Evolutionary conservation across 345 rosid genomes (phyloP), one percentile per base, ranked within the genome.

Genomic region (Diplotaxis tenuifolia): DNA sequence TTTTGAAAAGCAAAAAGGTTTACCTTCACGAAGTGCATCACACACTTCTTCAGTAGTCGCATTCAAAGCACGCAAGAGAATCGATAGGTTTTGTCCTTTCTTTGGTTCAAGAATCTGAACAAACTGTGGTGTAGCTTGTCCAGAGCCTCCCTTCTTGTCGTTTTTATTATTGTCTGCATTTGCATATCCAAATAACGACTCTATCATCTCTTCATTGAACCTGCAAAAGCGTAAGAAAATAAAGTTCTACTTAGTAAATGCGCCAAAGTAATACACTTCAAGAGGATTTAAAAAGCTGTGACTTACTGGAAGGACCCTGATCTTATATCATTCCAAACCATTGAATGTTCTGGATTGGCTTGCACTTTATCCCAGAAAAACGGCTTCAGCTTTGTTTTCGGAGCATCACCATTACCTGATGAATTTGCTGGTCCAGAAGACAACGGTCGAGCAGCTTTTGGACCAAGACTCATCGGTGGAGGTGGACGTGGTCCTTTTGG

Each of bases 281-380:
- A 20, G 60, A n/a, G 21, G 58, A 42, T 27, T 52, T 27, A 14
- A 16, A 34, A 49, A 15, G 22, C 25, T 40, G n/a, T 59, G 63
- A 88, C 99, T 76, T 76, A 96, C 99, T 92, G 98, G 82, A 96
- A 96, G 11, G 99, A 96, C 79, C 99, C 99, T 15, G 91, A 75
- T 84, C 92, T 92, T 73, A 92, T 84, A 79, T 92, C 96, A 83
- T 90, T 88, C 99, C 99, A 95, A 80, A 95, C 99, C 97, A 92
- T 90, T 67, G 97, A 86, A 62, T 88, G 81, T 69, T 90, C 96
- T 25, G 97, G 97, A 73, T 86, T 95, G 32, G 95, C 93, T 70
- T 86, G 77, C 78, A 90, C 96, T 86, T 95, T 95, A 78, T 95
- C 99, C 99, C 99, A 95, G 85, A 95, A 95, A 80, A 95, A 95